Conservation (phyloP, 2,329 filamentous ascomycete species). For the Tolypocladium ovalisporum region DNA sequence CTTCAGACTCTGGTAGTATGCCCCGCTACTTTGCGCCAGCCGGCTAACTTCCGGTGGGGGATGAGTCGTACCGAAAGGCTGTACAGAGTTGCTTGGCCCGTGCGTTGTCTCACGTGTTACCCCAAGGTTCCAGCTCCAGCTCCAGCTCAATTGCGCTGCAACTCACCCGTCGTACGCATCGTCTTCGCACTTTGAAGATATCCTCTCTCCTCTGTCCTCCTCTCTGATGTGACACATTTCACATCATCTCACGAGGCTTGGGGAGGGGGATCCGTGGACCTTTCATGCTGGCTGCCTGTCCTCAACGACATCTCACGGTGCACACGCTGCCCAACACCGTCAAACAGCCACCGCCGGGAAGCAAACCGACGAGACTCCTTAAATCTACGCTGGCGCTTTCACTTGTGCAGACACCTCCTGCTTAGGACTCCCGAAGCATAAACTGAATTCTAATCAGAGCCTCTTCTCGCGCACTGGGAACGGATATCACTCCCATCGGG, state of each 20-base stretch:
- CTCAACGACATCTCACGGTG: not conserved
- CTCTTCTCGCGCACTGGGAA: too few relatives aligned
- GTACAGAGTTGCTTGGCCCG: conserved; percentile 7
- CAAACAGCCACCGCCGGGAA: not conserved
- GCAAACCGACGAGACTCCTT: not conserved
- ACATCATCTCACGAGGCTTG: conserved; percentile 9
- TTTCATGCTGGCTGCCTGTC: not conserved
- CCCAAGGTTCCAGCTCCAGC: conserved; percentile 5
- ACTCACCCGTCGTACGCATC: not conserved
- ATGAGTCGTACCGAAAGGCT: not conserved
- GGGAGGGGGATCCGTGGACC: conserved; percentile 12
- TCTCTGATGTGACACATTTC: conserved; percentile 9
- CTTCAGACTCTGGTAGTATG: not conserved
- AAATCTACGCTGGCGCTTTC: not conserved
- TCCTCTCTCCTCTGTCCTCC: not conserved
- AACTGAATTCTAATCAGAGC: not conserved
- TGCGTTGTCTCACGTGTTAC: conserved; percentile 13
- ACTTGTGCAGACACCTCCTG: not conserved
- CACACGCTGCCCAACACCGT: not conserved
- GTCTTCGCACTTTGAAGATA: not conserved
- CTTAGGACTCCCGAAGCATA: not conserved
- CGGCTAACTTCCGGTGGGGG: not conserved
- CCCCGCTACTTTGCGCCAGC: not conserved
- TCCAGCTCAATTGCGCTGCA: conserved; percentile 2
- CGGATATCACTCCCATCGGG: too few relatives aligned